Conservation (phyloP, 768 basidiomycete genomes). For the Rubroboletus satanas region DNA sequence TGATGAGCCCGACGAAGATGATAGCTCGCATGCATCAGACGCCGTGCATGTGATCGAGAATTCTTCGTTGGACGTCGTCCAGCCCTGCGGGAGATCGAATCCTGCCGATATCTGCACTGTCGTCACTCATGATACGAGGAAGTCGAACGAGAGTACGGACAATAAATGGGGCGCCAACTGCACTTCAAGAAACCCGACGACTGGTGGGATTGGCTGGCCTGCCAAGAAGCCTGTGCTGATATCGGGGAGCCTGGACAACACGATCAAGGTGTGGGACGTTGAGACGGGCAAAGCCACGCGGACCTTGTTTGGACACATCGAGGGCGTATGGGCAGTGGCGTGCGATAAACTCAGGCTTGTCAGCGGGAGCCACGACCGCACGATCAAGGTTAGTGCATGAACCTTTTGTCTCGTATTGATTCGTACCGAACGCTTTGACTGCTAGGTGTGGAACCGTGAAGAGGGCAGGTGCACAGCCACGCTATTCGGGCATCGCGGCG, state of each 20-base stretch:
- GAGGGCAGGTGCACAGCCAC: slow-evolving; percentile 85
- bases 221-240: slow-evolving; percentile 69
- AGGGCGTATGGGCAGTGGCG: slow-evolving; percentile 96
- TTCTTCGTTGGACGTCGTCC: slow-evolving; percentile 13
- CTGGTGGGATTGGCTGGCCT: slow-evolving; percentile 14
- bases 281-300: slow-evolving; percentile 71
- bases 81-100: slow-evolving; percentile 10
- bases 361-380: slow-evolving; percentile 91
- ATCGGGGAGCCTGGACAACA: slow-evolving; percentile 91
- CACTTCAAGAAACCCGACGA: not conserved
- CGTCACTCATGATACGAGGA: slow-evolving; percentile 25
- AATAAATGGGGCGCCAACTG: slow-evolving; percentile 9
- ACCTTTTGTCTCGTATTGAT: slow-evolving; percentile 2
- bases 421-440: not conserved
- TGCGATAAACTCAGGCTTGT: slow-evolving; percentile 89
- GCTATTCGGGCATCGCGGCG: slow-evolving; percentile 89
- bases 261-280: slow-evolving; percentile 94
- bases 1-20: slow-evolving; percentile 38
- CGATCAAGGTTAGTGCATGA: slow-evolving; percentile 74
- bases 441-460: slow-evolving; percentile 89
- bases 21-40: slow-evolving; percentile 8
- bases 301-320: slow-evolving; percentile 96
- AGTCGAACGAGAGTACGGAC: slow-evolving; percentile 9
- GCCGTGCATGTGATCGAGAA: slow-evolving; percentile 14
- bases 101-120: slow-evolving; percentile 28